Evolutionary conservation across 2,329 filamentous ascomycete genomes (phyloP).

Genomic region (Fusarium protoensiforme): DNA sequence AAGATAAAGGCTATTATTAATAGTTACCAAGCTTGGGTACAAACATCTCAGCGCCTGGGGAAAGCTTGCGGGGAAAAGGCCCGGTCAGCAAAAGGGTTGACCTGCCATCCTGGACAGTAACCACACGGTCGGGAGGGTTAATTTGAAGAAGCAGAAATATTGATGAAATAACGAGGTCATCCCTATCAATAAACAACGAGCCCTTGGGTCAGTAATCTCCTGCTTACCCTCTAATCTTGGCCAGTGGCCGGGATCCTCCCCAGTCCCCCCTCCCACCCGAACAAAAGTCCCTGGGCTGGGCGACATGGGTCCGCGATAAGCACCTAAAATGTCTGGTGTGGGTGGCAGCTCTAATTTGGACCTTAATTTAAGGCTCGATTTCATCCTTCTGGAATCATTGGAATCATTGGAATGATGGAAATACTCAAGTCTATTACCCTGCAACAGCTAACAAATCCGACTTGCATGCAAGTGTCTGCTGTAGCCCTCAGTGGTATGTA

Average conservation of each 20-base stretch:
- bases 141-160: not conserved
- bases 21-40: not conserved
- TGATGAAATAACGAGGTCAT: not conserved
- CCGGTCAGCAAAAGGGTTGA: not conserved
- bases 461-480: slow-evolving; percentile 16
- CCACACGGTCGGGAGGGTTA: not conserved
- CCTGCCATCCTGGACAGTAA: not conserved
- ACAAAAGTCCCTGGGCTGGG: not conserved
- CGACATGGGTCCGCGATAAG: not conserved
- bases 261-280: not conserved
- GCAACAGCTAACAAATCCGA: slow-evolving; percentile 2
- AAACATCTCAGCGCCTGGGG: slow-evolving; percentile 15
- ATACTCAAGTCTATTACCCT: slow-evolving; percentile 7
- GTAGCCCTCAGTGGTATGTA: slow-evolving; percentile 17
- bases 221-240: not conserved
- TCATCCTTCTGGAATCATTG: slow-evolving; percentile 22
- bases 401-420: slow-evolving; percentile 13
- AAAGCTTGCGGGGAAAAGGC: slow-evolving; percentile 20
- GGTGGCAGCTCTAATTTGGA: not conserved
- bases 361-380: not conserved
- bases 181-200: not conserved
- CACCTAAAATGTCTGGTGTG: not conserved
- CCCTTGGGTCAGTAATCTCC: not conserved
- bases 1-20: slow-evolving; percentile 3
- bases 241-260: not conserved